Percentiles rank a stretch among this genome's conserved stretches.
These are phyloP conservation scores for Barnettozyma hawaiiensis DNA, from an alignment of 1,139 yeast genomes.

Conservation along the genomic window DNA sequence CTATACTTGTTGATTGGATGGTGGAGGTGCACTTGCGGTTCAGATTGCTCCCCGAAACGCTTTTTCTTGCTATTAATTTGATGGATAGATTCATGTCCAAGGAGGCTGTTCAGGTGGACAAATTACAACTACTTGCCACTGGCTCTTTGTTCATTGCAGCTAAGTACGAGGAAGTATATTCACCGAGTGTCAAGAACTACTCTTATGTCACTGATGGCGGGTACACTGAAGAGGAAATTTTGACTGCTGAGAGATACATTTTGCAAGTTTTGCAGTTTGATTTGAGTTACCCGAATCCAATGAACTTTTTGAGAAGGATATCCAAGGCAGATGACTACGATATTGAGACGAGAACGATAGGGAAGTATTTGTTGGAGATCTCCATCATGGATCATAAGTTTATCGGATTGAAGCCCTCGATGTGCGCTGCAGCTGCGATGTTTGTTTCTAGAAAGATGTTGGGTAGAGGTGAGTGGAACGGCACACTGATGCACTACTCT, in stretches of 20 bases:
- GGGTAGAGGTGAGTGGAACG: constrained; percentile 61
- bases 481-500: constrained; percentile 75
- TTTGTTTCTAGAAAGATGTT: constrained; percentile 75
- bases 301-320: constrained; percentile 86
- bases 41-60: constrained; percentile 81
- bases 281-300: constrained; percentile 87
- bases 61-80: constrained; percentile 77
- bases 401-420: constrained; percentile 72
- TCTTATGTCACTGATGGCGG: constrained; percentile 86
- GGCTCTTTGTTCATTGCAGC: constrained; percentile 90
- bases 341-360: constrained; percentile 81
- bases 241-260: constrained; percentile 81
- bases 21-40: constrained; percentile 88
- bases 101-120: constrained; percentile 71
- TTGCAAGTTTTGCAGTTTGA: constrained; percentile 72
- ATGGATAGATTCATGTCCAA: constrained; percentile 86
- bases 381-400: constrained; percentile 75
- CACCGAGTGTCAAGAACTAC: constrained; percentile 84
- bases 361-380: constrained; percentile 82
- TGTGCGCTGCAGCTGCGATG: constrained; percentile 88
- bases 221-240: constrained; percentile 76
- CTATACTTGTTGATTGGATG: constrained; percentile 89
- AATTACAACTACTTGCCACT: constrained; percentile 84
- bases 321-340: constrained; percentile 95
- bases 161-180: constrained; percentile 90